These are phyloP conservation scores for Cryptococcus sp. DNA, from an alignment of 1,284 basidiomycete species.

Conservation along the genomic window DNA sequence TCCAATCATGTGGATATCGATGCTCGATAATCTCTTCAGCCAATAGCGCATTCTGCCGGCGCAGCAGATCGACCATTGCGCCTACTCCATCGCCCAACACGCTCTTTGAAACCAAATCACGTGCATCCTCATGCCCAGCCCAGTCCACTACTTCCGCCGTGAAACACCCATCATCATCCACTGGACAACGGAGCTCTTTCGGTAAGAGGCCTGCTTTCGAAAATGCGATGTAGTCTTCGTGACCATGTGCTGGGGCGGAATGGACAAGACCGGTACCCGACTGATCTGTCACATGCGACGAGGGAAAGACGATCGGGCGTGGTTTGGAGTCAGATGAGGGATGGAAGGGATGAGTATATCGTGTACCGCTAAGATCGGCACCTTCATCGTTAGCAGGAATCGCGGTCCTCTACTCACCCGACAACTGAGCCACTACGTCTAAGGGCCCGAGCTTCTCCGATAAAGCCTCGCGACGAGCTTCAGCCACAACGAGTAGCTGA, in stretches of 20 bases:
- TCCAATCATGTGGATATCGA: conserved; percentile 96
- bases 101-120: conserved; percentile 58
- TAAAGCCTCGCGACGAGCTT: conserved; percentile 61
- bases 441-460: conserved; percentile 55
- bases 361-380: conserved; percentile 59
- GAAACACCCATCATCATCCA: conserved; percentile 77
- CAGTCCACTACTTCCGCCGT: conserved; percentile 57
- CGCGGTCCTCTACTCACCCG: conserved; percentile 50
- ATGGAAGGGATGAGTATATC: conserved; percentile 67
- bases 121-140: conserved; percentile 47
- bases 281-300: conserved; percentile 71
- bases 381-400: conserved; percentile 49
- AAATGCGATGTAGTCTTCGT: conserved; percentile 83
- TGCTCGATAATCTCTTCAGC: conserved; percentile 73
- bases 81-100: conserved; percentile 70
- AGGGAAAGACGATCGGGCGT: conserved; percentile 51
- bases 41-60: conserved; percentile 57
- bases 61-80: conserved; percentile 62
- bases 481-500: conserved; percentile 61
- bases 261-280: conserved; percentile 97
- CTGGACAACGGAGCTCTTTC: conserved; percentile 60
- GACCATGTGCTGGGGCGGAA: conserved; percentile 90
- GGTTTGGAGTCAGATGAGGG: conserved; percentile 52
- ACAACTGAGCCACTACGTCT: conserved; percentile 53
- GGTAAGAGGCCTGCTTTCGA: conserved; percentile 38